Base-by-base conservation (phyloP, 345 rosid species). In the Eucalyptus brandiana region DNA sequence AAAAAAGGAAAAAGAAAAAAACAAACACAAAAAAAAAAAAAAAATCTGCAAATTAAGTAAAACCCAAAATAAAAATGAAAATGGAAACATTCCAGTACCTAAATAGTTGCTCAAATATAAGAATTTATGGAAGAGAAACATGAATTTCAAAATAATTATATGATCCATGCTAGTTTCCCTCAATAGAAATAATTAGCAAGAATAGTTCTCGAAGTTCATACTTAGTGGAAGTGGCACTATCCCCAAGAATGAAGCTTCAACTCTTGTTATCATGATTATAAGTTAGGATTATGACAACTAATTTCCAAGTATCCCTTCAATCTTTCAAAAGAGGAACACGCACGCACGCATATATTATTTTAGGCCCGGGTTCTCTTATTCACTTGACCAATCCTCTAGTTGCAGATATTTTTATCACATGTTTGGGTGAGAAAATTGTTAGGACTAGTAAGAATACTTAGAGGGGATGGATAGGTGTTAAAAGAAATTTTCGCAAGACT, bases 351-450 rank as follows among this genome's bases (percentile, higher is more conserved):
- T 28, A n/a, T 8, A 67, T 67, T 15, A 67, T 12, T 60, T 67
- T 67, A 69, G 80, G 44, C 13, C 37, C 0, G 26, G 26, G 44
- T 69, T 69, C 80, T 69, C 80, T 18, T 69, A 69, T 69, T 34
- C 80, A 69, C 21, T 37, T 34, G 13, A 34, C 44, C 26, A 34
- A 24, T 69, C 80, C 80, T 69, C 21, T 69, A 69, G 40, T 69
- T 69, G 80, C 7, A 69, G 13, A 34, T 69, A 69, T 69, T 69
- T 34, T 69, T 69, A 19, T 69, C 24, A 69, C 37, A 34, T 34
- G 2, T 34, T 2, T 34, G 8, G 17, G 50, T 23, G 87, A 76
- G 90, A 72, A 53, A 90, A 92, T 90, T 92, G 24, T 53, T 53
- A 53, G 2, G 5, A 5, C 1, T 53, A 53, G 11, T 53, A 53